Base-by-base conservation (phyloP, 257 asterid species). In the Plectranthus barbatus region DNA sequence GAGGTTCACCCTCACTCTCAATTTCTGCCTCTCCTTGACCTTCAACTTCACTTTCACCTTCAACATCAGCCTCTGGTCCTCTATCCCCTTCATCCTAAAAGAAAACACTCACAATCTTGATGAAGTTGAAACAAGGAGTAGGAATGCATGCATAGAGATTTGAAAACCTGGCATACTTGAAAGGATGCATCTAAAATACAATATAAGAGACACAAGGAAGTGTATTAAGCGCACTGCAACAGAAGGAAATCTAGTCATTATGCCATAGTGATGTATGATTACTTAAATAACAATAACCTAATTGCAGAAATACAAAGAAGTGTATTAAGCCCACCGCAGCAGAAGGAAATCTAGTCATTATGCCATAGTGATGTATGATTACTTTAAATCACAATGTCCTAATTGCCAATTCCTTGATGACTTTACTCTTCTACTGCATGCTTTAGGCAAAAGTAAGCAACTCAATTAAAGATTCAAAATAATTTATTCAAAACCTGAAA, bases 1-100 rank as follows among this genome's bases (percentile, higher is more conserved):
- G 90, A 54, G 83, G 77, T 73, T 88, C 94, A 57, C 76, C 96
- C 61, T 87, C 96, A 56, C 82, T 83, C 82, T 85, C 95, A 67
- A 87, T 53, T 64, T 83, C 96, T 12, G 24, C 60, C 18, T 58
- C 67, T 72, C 87, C 84, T 54, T 81, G 78, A 52, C 62, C 83
- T 60, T 78, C 90, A 53, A 36, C 60, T 36, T 54, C 71, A 74
- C 83, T 80, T 51, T 78, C 85, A 51, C 57, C 83, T 60, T 78
- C 89, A 56, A 74, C 92, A 55, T 87, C 97, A 34, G 74, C 81
- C 45, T 79, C 96, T 50, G 80, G 74, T 67, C 73, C 86, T 42
- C 77, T 95, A 31, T 80, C 90, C 56, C 75, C 95, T 49, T 93
- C 97, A 69, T 83, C 97, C 84, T 89, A 77, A 14, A 5, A 44